Evolutionary conservation across 805 yeast species (phyloP).

Genomic region (Metschnikowia picachoensis): DNA sequence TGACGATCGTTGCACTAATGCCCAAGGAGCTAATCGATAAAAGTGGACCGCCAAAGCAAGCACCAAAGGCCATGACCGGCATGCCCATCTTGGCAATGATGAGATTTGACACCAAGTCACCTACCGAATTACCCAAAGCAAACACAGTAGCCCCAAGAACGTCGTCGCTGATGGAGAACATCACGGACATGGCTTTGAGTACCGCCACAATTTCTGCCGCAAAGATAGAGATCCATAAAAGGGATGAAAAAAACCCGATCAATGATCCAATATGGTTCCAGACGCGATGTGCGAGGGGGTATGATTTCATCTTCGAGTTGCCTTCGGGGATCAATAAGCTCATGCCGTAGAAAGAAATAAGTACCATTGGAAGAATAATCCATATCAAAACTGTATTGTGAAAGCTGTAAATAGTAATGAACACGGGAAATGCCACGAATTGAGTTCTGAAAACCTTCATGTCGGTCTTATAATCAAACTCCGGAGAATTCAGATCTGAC

Average conservation of each 20-base stretch:
- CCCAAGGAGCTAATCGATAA: slow-evolving; percentile 82
- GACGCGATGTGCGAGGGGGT: slow-evolving; percentile 5
- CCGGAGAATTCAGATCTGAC: background rate
- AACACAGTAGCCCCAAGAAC: slow-evolving; percentile 82
- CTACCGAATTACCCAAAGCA: slow-evolving; percentile 89
- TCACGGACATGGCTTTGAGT: slow-evolving; percentile 56
- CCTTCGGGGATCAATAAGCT: slow-evolving; percentile 1
- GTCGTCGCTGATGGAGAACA: slow-evolving; percentile 66
- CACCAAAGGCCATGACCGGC: slow-evolving; percentile 89
- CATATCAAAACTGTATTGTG: slow-evolving; percentile 1
- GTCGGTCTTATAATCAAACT: slow-evolving; percentile 10
- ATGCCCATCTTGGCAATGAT: slow-evolving; percentile 78
- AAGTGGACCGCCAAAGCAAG: slow-evolving; percentile 92
- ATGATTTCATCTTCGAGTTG: slow-evolving; percentile 1
- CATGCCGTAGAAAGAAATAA: background rate
- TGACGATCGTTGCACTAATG: slow-evolving; percentile 35
- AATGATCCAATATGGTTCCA: slow-evolving; percentile 31
- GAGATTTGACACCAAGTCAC: slow-evolving; percentile 81
- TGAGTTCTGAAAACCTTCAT: slow-evolving; percentile 9
- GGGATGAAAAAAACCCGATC: slow-evolving; percentile 62
- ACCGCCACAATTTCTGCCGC: slow-evolving; percentile 69
- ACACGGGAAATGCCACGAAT: slow-evolving; percentile 4
- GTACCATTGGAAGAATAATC: background rate
- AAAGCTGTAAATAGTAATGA: slow-evolving; percentile 6
- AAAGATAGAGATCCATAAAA: slow-evolving; percentile 64